phyloP scores from a whole-genome alignment of 179 eudicot genomes.

The Spinacia oleracea region DNA sequence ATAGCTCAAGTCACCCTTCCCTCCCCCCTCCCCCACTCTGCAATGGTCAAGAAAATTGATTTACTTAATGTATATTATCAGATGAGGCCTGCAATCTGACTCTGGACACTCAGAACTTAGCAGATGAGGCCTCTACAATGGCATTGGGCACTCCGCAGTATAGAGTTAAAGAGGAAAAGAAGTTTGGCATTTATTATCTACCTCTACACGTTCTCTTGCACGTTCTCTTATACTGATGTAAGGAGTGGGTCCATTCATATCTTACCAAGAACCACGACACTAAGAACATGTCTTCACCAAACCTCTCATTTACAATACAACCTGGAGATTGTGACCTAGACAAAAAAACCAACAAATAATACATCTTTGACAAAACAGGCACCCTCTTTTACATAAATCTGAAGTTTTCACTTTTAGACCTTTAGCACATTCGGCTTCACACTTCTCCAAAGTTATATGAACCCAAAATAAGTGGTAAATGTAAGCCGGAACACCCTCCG shows the following conservation, averaged over 20 bases:
- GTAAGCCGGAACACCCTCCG: not conserved
- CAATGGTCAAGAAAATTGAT: not conserved
- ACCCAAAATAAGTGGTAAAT: not conserved
- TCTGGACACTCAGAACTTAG: not conserved
- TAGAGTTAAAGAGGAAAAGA: too few relatives aligned
- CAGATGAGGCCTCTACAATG: slow-evolving; percentile 1
- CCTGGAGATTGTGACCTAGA: too few relatives aligned
- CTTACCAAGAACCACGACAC: not conserved
- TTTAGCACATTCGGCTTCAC: not conserved
- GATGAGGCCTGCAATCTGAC: not conserved
- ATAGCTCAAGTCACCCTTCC: too few relatives aligned
- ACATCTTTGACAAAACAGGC: not conserved
- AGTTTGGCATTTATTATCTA: not conserved
- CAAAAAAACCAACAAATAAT: not conserved
- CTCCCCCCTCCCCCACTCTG: not conserved
- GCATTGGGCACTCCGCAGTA: not conserved
- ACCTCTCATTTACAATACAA: not conserved
- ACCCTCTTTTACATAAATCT: not conserved
- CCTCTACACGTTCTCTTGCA: not conserved
- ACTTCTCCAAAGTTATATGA: not conserved
- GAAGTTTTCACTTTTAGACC: not conserved
- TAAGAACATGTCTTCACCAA: not conserved
- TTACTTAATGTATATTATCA: not conserved
- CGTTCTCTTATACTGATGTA: not conserved
- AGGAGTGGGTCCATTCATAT: not conserved